Evolutionary conservation across 768 basidiomycete species (phyloP).

Genomic region (Leccinum fibrillosum): DNA sequence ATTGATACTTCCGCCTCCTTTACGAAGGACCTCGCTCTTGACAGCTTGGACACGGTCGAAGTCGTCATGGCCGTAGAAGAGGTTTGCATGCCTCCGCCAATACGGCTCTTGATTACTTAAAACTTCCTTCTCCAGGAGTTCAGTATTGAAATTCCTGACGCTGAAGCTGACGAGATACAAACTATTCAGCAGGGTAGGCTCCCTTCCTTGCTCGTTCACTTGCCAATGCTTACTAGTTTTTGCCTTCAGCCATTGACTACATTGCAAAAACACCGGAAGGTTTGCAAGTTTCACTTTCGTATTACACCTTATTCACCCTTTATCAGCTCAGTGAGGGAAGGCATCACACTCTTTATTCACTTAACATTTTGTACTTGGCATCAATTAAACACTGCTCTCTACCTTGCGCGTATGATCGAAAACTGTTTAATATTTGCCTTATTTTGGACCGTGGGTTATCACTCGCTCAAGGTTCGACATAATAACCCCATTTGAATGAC

Average conservation of each 20-base stretch:
- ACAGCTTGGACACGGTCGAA: conserved; percentile 96
- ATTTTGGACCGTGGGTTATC: conserved; percentile 4
- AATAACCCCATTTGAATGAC: conserved; percentile 8
- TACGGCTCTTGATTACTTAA: neutral
- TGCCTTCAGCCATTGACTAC: conserved; percentile 81
- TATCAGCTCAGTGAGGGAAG: conserved; percentile 45
- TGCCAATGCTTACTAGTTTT: conserved; percentile 6
- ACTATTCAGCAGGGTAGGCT: conserved; percentile 84
- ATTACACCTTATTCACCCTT: conserved; percentile 11
- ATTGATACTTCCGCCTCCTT: conserved; percentile 53
- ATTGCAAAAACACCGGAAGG: conserved; percentile 92
- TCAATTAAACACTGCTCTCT: conserved; percentile 16
- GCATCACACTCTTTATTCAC: conserved; percentile 6
- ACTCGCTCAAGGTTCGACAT: conserved; percentile 3
- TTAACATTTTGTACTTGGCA: conserved; percentile 18
- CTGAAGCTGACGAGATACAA: conserved; percentile 91
- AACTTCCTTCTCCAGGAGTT: conserved; percentile 65
- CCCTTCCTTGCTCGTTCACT: neutral
- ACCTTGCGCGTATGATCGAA: neutral
- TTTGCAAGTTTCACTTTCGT: conserved; percentile 30
- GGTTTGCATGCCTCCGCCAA: conserved; percentile 35
- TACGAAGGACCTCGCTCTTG: conserved; percentile 59
- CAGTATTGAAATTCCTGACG: conserved; percentile 95
- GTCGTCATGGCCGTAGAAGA: conserved; percentile 99
- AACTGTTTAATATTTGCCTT: neutral